These are phyloP conservation scores for Aspergillus flavus DNA, from an alignment of 2,329 filamentous ascomycete species.

Conservation along the genomic window DNA sequence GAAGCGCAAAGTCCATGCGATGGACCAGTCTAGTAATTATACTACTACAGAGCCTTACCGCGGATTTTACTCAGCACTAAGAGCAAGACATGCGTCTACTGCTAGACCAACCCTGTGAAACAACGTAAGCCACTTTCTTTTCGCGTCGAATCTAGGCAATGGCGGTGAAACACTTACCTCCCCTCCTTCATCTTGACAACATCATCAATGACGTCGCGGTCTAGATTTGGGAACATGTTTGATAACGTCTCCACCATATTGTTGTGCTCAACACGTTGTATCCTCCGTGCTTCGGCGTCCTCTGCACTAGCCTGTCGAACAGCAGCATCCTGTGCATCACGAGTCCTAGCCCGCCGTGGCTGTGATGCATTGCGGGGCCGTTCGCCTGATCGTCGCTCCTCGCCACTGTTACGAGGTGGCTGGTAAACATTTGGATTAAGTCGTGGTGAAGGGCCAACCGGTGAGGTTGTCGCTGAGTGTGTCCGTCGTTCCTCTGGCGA, in stretches of 20 bases:
- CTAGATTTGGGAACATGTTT: slow-evolving; percentile 95
- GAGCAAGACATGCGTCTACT: slow-evolving; percentile 81
- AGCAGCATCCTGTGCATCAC: slow-evolving; percentile 82
- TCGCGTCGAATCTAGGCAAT: not conserved
- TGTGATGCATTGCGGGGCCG: slow-evolving; percentile 26
- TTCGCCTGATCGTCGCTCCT: slow-evolving; percentile 31
- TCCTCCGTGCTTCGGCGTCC: slow-evolving; percentile 78
- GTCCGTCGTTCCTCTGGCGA: slow-evolving; percentile 37
- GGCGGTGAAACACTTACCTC: slow-evolving; percentile 61
- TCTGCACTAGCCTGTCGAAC: slow-evolving; percentile 90
- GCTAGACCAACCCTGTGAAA: slow-evolving; percentile 71
- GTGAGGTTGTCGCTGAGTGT: slow-evolving; percentile 46
- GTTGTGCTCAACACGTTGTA: slow-evolving; percentile 81
- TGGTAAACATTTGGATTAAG: slow-evolving; percentile 53
- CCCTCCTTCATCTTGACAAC: slow-evolving; percentile 96
- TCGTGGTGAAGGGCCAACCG: slow-evolving; percentile 51
- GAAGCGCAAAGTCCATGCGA: not conserved
- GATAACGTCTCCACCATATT: slow-evolving; percentile 92
- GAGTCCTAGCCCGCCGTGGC: slow-evolving; percentile 39
- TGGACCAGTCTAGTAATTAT: slow-evolving; percentile 12
- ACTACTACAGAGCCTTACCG: slow-evolving; percentile 4
- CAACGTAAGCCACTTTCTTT: slow-evolving; percentile 14
- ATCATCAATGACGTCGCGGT: slow-evolving; percentile 92
- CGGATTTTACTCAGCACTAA: slow-evolving; percentile 52
- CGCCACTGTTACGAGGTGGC: slow-evolving; percentile 45